phyloP scores from a whole-genome alignment of 805 yeast genomes.

The Barnettozyma vustinii region DNA sequence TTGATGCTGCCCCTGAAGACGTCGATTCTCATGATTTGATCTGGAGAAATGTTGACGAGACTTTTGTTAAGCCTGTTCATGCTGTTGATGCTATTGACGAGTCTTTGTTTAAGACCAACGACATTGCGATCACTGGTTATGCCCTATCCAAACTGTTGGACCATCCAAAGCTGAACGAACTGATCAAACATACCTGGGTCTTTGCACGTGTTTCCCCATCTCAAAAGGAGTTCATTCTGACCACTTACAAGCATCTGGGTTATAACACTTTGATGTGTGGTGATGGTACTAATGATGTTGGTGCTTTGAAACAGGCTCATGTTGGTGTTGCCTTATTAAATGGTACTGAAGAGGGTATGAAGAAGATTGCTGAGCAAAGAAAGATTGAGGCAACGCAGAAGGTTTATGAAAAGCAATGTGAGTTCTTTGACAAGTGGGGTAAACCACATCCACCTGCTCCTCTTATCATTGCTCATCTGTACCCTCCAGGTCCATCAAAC shows the following conservation, averaged over 20 bases:
- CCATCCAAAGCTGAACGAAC: slow-evolving; percentile 63
- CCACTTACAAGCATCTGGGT: slow-evolving; percentile 78
- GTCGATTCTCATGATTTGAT: slow-evolving; percentile 59
- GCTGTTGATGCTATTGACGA: slow-evolving; percentile 52
- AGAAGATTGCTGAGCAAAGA: slow-evolving; percentile 78
- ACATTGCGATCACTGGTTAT: slow-evolving; percentile 89
- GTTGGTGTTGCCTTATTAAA: slow-evolving; percentile 96
- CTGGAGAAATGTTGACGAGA: slow-evolving; percentile 84
- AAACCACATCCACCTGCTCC: slow-evolving; percentile 85
- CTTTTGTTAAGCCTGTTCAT: slow-evolving; percentile 60
- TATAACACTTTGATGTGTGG: slow-evolving; percentile 98
- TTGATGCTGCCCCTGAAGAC: slow-evolving; percentile 77
- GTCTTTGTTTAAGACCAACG: slow-evolving; percentile 57
- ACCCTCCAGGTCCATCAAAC: slow-evolving; percentile 92
- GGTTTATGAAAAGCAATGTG: slow-evolving; percentile 81
- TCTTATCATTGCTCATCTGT: slow-evolving; percentile 81
- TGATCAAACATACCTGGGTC: slow-evolving; percentile 90
- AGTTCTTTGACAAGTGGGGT: slow-evolving; percentile 73
- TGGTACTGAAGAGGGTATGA: slow-evolving; percentile 93
- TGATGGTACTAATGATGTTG: slow-evolving; percentile 99
- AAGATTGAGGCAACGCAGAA: slow-evolving; percentile 56
- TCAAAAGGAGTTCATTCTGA: slow-evolving; percentile 89
- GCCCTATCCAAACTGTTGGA: slow-evolving; percentile 66
- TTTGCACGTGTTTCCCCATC: slow-evolving; percentile 96
- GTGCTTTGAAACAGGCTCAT: slow-evolving; percentile 97